Percentiles rank a stretch among this genome's conserved stretches.
phyloP scores from a whole-genome alignment of 139 green algal species.

The Chlorella vulgaris region DNA sequence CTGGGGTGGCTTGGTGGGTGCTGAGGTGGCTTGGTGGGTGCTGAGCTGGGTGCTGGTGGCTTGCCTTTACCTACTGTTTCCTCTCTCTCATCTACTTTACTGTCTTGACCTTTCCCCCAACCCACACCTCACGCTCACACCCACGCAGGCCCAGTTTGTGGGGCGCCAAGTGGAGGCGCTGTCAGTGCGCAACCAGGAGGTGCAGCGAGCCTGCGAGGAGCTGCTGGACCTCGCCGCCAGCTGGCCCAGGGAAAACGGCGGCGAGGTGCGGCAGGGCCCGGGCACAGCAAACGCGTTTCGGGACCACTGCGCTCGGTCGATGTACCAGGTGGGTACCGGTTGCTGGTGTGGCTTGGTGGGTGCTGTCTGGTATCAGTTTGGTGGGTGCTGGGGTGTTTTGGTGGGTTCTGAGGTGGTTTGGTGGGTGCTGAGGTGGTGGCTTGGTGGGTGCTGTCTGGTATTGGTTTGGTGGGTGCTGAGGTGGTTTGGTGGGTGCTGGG shows the following conservation, averaged over 20 bases:
- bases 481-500: too few relatives aligned
- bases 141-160: constrained; percentile 7
- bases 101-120: background rate
- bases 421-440: background rate
- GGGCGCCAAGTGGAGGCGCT: constrained; percentile 19
- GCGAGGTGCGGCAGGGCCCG: constrained; percentile 55
- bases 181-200: constrained; percentile 42
- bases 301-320: constrained; percentile 77
- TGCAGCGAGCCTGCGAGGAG: constrained; percentile 77
- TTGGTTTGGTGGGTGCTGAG: too few relatives aligned
- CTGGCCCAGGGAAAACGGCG: constrained; percentile 79
- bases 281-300: constrained; percentile 60
- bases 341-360: background rate
- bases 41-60: too few relatives aligned
- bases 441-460: too few relatives aligned
- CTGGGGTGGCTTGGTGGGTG: too few relatives aligned
- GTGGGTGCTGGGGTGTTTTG: background rate
- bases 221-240: constrained; percentile 65
- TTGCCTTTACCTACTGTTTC: too few relatives aligned
- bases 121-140: background rate
- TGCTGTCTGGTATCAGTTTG: too few relatives aligned
- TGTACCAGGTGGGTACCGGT: constrained; percentile 72
- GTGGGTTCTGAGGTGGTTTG: background rate
- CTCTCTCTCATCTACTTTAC: too few relatives aligned
- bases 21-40: too few relatives aligned